These are phyloP conservation scores for Margaritispora aquatica DNA, from an alignment of 495 filamentous ascomycete genomes.

Conservation along the genomic window DNA sequence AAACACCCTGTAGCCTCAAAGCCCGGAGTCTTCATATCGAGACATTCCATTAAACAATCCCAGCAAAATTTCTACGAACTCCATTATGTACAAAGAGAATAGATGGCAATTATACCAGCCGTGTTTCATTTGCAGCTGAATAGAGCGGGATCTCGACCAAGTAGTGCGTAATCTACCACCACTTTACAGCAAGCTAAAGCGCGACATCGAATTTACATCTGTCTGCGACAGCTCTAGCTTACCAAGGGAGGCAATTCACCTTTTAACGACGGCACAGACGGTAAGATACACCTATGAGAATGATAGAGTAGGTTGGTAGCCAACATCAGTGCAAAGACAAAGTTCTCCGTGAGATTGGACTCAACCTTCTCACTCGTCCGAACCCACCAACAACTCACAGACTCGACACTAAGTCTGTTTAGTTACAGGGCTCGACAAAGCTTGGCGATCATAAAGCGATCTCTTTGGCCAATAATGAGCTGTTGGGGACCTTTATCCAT, in stretches of 20 bases:
- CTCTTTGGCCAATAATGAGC: slow-evolving; percentile 2
- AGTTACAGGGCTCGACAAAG: background rate
- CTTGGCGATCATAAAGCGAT: slow-evolving; percentile 9
- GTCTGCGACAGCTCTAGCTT: background rate
- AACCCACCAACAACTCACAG: background rate
- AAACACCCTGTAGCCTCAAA: background rate
- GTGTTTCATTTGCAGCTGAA: too few species aligned
- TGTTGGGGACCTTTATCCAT: background rate
- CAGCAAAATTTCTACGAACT: too few species aligned
- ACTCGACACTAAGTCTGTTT: slow-evolving; percentile 7
- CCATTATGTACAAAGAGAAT: too few species aligned
- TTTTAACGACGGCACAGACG: background rate
- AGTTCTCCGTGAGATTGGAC: background rate
- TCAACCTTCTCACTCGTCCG: background rate
- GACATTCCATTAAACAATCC: background rate
- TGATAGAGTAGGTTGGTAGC: background rate
- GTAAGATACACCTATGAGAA: too few species aligned
- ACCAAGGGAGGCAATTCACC: background rate
- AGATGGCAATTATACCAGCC: too few species aligned
- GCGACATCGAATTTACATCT: background rate
- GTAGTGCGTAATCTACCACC: background rate
- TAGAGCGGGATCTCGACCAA: background rate
- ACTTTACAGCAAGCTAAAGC: background rate
- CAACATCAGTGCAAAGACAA: slow-evolving; percentile 2
- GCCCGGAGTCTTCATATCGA: background rate